Conservation (phyloP, 768 basidiomycete species). For the Leccinum pellstonianum region DNA sequence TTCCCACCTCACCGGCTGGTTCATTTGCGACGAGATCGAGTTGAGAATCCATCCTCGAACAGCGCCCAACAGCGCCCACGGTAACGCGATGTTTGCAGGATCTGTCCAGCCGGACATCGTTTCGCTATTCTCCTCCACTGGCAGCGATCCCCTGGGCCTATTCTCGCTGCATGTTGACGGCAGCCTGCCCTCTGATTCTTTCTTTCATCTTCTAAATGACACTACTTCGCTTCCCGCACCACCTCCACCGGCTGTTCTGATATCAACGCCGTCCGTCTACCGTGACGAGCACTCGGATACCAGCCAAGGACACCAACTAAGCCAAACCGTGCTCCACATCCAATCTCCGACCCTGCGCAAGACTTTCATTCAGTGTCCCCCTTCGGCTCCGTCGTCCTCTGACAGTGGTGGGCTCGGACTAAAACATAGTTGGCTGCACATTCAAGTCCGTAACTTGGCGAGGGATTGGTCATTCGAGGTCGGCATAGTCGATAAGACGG, state of each 20-base stretch:
- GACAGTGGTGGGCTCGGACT: conserved; percentile 46
- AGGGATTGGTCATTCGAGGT: conserved; percentile 76
- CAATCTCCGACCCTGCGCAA: conserved; percentile 72
- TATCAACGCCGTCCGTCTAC: conserved; percentile 39
- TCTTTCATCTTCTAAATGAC: conserved; percentile 64
- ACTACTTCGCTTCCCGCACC: conserved; percentile 48
- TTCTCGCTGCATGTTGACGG: conserved; percentile 51
- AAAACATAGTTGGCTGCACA: conserved; percentile 70
- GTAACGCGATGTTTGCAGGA: conserved; percentile 46
- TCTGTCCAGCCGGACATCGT: conserved; percentile 60
- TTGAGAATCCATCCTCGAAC: conserved; percentile 17
- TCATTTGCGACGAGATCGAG: conserved; percentile 19
- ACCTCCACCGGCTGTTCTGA: conserved; percentile 42
- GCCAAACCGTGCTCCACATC: conserved; percentile 73
- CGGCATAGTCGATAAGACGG: conserved; percentile 63
- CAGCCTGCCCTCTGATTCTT: conserved; percentile 58
- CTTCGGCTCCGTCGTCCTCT: conserved; percentile 21
- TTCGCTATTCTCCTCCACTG: conserved; percentile 77
- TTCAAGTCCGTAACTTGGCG: conserved; percentile 69
- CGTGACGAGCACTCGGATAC: conserved; percentile 28
- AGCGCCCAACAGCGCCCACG: neutral
- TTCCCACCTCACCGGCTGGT: conserved; percentile 1
- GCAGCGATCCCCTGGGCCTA: conserved; percentile 56
- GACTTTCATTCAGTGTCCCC: conserved; percentile 68
- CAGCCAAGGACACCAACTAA: conserved; percentile 40